Base-by-base conservation (phyloP, 1,284 basidiomycete species). In the Microbotryum lychnidis-dioicae region DNA sequence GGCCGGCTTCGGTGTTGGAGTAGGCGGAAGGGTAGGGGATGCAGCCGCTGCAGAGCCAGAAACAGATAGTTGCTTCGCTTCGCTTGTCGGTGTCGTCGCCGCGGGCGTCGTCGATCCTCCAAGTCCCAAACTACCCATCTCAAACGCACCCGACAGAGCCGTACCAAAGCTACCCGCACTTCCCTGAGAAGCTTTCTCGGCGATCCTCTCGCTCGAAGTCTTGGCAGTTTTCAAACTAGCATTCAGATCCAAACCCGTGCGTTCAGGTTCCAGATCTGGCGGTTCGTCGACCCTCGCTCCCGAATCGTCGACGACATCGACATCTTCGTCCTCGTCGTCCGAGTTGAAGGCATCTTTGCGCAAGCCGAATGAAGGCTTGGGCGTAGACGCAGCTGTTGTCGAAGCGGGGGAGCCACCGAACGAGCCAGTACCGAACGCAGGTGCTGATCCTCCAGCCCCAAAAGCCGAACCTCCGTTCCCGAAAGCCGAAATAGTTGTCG, bases 201-300 rank as follows among this genome's bases (percentile, higher is more conserved):
- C 33, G 16, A 27, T 37, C 37, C 23, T 29, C 23, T 48, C 48
- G 20, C 37, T 18, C 10, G 16, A 16, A 21, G 44, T 37, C 20
- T 48, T 52, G 1, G 67, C 64, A 14, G 60, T 62, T 29, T 42
- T 42, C 56, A 68, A 58, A 21, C 57, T 61, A 16, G 61, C 42
- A 2, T 48, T 54, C 2, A 67, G 42, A 14, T 69, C 67, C 21
- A 69, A 56, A 1, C 58, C 58, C 45, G 54, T 54, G 27, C 42
- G 25, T 4, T 60, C 63, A 25, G 67, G 67, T 42, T 69, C 67
- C 8, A 69, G 54, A 25, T 69, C 67, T 5, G 67, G 67, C 42
- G 67, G 67, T 27, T 69, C 67, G 45, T 69, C 67, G n/a, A 61
- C 67, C 12, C 65, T 27, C 3, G 27, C 12, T 9, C 37, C n/a